Evolutionary conservation across 75 land plant genomes (phyloP).

Genomic region (Sequoia sempervirens): DNA sequence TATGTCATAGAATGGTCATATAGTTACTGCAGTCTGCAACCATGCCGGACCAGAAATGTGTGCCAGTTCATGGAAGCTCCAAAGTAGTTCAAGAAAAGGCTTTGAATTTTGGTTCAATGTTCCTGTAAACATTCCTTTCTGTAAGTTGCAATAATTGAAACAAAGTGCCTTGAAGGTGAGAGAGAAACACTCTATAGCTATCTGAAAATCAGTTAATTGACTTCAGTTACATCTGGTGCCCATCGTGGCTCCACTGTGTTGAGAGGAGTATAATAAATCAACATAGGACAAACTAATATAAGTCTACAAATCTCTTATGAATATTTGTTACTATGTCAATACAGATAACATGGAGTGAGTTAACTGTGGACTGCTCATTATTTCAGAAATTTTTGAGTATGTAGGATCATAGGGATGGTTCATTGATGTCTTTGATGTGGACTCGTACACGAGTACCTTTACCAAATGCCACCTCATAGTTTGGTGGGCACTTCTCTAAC

Average conservation of each 20-base stretch:
- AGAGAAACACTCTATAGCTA: not conserved
- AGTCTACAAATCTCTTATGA: not conserved
- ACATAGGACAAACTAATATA: not conserved
- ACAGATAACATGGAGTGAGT: not conserved
- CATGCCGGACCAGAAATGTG: not conserved
- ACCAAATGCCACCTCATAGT: no score
- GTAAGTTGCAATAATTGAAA: not conserved
- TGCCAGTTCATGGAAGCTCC: not conserved
- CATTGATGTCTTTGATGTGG: no score
- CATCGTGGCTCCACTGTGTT: not conserved
- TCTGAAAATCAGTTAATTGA: not conserved
- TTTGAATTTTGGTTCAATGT: not conserved
- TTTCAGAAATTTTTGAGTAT: not conserved
- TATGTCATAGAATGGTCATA: not conserved
- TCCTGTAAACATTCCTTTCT: not conserved
- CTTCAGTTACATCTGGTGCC: not conserved
- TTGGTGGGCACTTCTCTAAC: no score
- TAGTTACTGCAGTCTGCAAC: not conserved
- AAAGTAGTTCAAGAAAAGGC: not conserved
- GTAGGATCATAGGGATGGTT: no score
- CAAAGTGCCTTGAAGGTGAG: not conserved
- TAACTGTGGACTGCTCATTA: not conserved
- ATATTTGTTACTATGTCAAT: not conserved
- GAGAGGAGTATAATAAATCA: not conserved
- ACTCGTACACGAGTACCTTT: no score